phyloP scores from a whole-genome alignment of 2,329 filamentous ascomycete species.

The Aspergillus udagawae region DNA sequence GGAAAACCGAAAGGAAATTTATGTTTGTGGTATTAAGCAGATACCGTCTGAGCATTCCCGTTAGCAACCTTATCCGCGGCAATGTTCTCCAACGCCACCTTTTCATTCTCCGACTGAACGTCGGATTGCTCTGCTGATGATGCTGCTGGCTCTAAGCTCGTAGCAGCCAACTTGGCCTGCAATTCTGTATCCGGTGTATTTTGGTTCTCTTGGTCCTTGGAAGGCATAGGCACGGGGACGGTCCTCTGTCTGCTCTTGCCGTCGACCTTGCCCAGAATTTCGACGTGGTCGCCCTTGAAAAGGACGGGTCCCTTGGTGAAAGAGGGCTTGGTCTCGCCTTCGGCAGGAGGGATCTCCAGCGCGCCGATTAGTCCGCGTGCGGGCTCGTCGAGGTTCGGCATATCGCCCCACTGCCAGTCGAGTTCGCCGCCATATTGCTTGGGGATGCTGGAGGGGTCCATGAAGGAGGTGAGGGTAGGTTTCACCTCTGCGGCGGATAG shows the following conservation, averaged over 20 bases:
- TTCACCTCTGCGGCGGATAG: constrained; percentile 69
- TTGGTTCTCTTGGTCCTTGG: not conserved
- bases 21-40: not conserved
- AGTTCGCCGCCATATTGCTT: constrained; percentile 85
- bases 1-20: not conserved
- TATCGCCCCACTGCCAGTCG: constrained; percentile 74
- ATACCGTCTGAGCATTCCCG: not conserved
- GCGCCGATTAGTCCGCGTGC: constrained; percentile 30
- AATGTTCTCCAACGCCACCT: not conserved
- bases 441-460: constrained; percentile 78
- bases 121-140: not conserved
- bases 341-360: constrained; percentile 24
- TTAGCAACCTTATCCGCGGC: not conserved
- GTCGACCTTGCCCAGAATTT: constrained; percentile 32
- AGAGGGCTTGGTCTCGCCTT: constrained; percentile 22
- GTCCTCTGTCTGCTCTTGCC: constrained; percentile 27
- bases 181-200: not conserved
- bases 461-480: constrained; percentile 72
- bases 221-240: constrained; percentile 20
- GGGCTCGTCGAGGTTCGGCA: constrained; percentile 64
- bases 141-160: not conserved
- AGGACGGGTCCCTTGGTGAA: constrained; percentile 35
- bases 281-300: constrained; percentile 30
- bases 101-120: not conserved
- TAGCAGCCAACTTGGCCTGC: not conserved